phyloP scores from a whole-genome alignment of 371 early-diverging fungal species.

The Syncephalastrum sp. region DNA sequence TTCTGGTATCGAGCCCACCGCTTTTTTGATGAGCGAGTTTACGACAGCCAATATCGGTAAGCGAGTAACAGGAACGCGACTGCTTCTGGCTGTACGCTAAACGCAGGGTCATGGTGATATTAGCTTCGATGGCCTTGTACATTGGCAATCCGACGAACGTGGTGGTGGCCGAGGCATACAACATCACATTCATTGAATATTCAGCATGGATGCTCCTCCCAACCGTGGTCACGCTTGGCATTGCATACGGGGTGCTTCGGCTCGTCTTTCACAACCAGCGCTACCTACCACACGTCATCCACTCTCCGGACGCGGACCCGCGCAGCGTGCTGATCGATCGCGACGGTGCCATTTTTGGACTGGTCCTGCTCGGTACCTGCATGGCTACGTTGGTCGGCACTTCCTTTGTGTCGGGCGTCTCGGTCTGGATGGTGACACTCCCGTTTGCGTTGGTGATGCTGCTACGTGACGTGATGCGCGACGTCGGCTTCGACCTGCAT shows the following conservation, averaged over 20 bases:
- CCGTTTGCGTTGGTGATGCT: conserved; percentile 63
- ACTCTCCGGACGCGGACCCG: conserved; percentile 51
- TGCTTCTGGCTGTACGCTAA: neutral
- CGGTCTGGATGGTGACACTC: conserved; percentile 71
- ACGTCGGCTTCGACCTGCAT: conserved; percentile 16
- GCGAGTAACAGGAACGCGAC: neutral
- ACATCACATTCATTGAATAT: conserved; percentile 69
- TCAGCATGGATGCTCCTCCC: conserved; percentile 82
- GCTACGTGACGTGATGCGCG: conserved; percentile 47
- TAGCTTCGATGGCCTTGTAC: conserved; percentile 78
- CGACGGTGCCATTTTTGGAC: conserved; percentile 58
- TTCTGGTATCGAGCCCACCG: conserved; percentile 60
- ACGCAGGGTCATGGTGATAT: neutral
- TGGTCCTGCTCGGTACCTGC: conserved; percentile 47
- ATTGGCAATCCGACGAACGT: conserved; percentile 88
- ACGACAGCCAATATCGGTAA: conserved; percentile 69
- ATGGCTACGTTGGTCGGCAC: conserved; percentile 61
- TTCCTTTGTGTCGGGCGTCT: conserved; percentile 56
- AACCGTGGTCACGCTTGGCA: conserved; percentile 52
- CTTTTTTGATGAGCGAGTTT: conserved; percentile 71
- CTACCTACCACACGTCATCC: conserved; percentile 48
- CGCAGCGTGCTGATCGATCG: conserved; percentile 53
- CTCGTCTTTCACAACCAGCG: conserved; percentile 30
- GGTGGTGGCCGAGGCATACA: conserved; percentile 76
- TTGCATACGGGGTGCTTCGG: conserved; percentile 39